Evolutionary conservation across 2,329 filamentous ascomycete species (phyloP), one percentile per base, ranked within the genome.

Genomic region (Fusarium napiforme): DNA sequence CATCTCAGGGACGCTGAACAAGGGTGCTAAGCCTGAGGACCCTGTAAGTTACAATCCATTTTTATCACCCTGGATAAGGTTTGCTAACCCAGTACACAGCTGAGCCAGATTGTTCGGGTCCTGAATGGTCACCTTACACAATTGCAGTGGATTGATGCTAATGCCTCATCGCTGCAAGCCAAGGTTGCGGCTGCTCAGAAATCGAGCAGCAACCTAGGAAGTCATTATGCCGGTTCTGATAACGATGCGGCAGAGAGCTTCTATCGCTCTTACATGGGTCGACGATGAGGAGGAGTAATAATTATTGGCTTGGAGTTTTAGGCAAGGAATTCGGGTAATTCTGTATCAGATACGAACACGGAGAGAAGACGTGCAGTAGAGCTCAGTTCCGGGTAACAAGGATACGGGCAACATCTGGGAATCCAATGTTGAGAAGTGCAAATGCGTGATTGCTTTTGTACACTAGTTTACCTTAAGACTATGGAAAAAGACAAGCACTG

Each of bases 21-120:
- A 97, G 87, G 94, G 93, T 66, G 92, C 89, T 83, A 97, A 97
- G 83, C 90, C 93, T 34, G 93, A 96, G 81, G 94, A 96, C 83
- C 93, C 93, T 75, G 94, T 96, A 88, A 84, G 91, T 88, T 78
- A 39, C 47, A 40, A 32, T 16, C 23, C 43, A n/a, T 37, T 36
- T 39, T 43, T 14, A 30, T 19, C 32, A 21, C 12, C 30, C 28
- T 49, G 32, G 40, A 53, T 40, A 75, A 79, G 36, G 26, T 53
- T n/a, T 46, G 58, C 76, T 81, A 78, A 80, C 78, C 64, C 47
- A 58, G 58, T 55, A 69, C 21, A 50, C 80, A 98, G 92, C 88
- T 98, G 79, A 96, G 94, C 76, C 95, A 98, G 83, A 97, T 99
- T 78, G 96, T 98, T 60, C 92, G 94, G 72, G 95, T 98, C 56